Conservation (phyloP, 257 asterid species). For the Eustoma russellianum region DNA sequence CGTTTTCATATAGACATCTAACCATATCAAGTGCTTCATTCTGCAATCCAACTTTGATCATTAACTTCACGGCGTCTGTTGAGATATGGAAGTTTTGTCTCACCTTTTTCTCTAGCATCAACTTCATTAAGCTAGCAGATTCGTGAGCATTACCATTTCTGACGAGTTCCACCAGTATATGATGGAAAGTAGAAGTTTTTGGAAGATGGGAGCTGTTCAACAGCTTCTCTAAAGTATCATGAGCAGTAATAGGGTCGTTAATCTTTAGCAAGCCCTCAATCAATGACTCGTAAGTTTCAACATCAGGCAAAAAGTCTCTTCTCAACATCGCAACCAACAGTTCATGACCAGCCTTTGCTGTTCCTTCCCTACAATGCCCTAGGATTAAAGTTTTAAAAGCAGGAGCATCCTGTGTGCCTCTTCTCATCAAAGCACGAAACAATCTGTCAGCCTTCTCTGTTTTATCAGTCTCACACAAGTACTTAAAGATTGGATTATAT, state of each 20-base stretch:
- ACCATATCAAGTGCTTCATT: conserved; percentile 42
- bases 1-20: conserved; percentile 37
- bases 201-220: conserved; percentile 53
- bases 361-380: conserved; percentile 70
- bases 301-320: conserved; percentile 46
- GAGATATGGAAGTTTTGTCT: conserved; percentile 54
- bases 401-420: conserved; percentile 60
- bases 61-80: conserved; percentile 42
- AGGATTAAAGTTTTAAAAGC: conserved; percentile 60
- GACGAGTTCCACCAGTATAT: conserved; percentile 48
- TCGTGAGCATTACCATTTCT: conserved; percentile 38
- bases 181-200: conserved; percentile 49
- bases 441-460: conserved; percentile 67
- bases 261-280: conserved; percentile 45
- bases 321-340: conserved; percentile 68
- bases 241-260: conserved; percentile 42
- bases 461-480: conserved; percentile 49
- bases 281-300: conserved; percentile 41
- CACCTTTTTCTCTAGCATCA: conserved; percentile 57
- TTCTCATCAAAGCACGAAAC: conserved; percentile 60
- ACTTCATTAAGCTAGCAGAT: conserved; percentile 43
- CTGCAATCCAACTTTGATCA: conserved; percentile 29
- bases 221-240: conserved; percentile 57
- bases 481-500: conserved; percentile 52
- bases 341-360: conserved; percentile 39